Evolutionary conservation across 2,329 filamentous ascomycete genomes (phyloP), one percentile per base, ranked within the genome.

Genomic region (Aspergillus alliaceus): DNA sequence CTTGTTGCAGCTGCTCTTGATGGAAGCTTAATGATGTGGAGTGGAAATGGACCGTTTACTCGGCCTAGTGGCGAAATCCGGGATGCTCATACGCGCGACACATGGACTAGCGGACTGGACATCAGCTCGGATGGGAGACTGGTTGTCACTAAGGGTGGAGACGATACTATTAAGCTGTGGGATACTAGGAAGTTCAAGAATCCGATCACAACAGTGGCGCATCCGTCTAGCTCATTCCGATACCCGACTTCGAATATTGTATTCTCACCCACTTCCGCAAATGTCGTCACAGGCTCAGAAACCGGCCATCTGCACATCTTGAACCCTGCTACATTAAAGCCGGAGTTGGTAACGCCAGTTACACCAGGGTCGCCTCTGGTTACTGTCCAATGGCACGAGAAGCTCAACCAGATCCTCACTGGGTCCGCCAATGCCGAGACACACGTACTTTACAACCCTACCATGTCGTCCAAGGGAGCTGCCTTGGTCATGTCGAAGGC

Each of bases 121-220:
- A 89, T 99, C 66, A 98, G 93, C 64, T 81, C 87, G 0, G 95
- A 98, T 72, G 95, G 95, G 9, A 85, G 93, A 57, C 88, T 97
- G 78, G 86, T 98, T 3, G 89, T 97, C 7, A 96, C 92, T 1
- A 84, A 92, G 64, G 95, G 95, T 54, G 93, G 93, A 51, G 95
- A 99, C 74, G 86, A 96, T 70, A 84, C 90, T 2, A 93, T 99
- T 75, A 98, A 98, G 77, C 82, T 97, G 2, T 99, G 95, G 95
- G 95, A 99, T 72, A 96, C 89, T 3, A 86, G 95, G 57, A 98
- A 97, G 70, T 96, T 99, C 81, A 98, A 95, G 72, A 82, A 89
- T 56, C 91, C 95, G 4, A 83, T 99, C 14, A 90, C 91, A 48
- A 90, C 87, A 1, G 86, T 91, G 15, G 79, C 87, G 6, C 92